These are phyloP conservation scores for Protomyces arabidopsidicola DNA, from an alignment of 1,139 yeast species.

Conservation along the genomic window DNA sequence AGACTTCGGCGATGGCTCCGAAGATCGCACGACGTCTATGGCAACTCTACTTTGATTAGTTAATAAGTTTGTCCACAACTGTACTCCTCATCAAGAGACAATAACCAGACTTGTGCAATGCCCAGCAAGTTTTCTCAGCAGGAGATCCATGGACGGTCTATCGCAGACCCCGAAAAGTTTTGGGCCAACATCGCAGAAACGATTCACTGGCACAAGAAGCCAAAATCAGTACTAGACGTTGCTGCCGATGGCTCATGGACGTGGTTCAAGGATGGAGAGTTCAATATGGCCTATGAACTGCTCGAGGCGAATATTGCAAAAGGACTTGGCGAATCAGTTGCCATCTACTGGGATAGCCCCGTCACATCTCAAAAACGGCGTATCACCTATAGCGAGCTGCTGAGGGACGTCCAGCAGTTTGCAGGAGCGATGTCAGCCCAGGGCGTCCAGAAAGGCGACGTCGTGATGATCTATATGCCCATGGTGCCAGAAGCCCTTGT, in stretches of 20 bases:
- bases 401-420: slow-evolving; percentile 4
- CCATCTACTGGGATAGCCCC: slow-evolving; percentile 22
- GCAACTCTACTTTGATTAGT: no score
- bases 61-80: no score
- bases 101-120: background rate
- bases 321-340: slow-evolving; percentile 4
- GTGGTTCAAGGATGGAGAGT: slow-evolving; percentile 21
- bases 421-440: slow-evolving; percentile 9
- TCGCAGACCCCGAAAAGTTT: slow-evolving; percentile 2
- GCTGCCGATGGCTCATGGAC: slow-evolving; percentile 9
- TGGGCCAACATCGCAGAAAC: slow-evolving; percentile 1
- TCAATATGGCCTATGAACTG: slow-evolving; percentile 16
- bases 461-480: slow-evolving; percentile 26
- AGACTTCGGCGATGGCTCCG: no score
- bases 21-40: no score
- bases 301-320: slow-evolving; percentile 6
- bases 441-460: slow-evolving; percentile 22
- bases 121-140: slow-evolving; percentile 1
- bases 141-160: background rate
- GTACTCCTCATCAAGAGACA: no score
- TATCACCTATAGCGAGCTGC: slow-evolving; percentile 12
- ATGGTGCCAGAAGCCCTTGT: slow-evolving; percentile 24
- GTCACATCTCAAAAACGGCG: slow-evolving; percentile 6
- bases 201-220: slow-evolving; percentile 12
- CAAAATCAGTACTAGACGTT: background rate